A percentile compares a stretch with the other conserved stretches of the same genome.
phyloP scores from a whole-genome alignment of 805 yeast genomes.

The Sugiyamaella lignohabitans region DNA sequence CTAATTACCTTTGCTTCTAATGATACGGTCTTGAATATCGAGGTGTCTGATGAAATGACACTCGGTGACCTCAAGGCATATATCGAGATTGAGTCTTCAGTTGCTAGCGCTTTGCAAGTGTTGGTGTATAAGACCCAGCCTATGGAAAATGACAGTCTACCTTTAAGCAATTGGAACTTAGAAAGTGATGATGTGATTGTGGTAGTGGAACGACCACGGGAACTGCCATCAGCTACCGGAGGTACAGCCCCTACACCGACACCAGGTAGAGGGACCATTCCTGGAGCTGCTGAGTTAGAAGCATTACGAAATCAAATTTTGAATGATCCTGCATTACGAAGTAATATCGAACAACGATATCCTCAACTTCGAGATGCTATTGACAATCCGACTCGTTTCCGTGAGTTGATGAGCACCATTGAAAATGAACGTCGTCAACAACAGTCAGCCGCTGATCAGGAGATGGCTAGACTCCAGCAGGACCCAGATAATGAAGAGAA shows the following conservation, averaged over 20 bases:
- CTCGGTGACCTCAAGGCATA: slow-evolving; percentile 67
- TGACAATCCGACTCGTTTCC: slow-evolving; percentile 45
- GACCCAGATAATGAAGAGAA: slow-evolving; percentile 68
- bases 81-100: slow-evolving; percentile 60
- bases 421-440: slow-evolving; percentile 29
- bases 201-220: slow-evolving; percentile 9
- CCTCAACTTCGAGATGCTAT: slow-evolving; percentile 46
- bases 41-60: slow-evolving; percentile 57
- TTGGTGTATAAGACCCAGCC: slow-evolving; percentile 43
- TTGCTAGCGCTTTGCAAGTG: slow-evolving; percentile 42
- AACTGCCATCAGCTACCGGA: slow-evolving; percentile 1
- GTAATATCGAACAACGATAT: slow-evolving; percentile 32
- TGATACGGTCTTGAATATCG: slow-evolving; percentile 50
- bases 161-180: slow-evolving; percentile 44
- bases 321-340: slow-evolving; percentile 29
- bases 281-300: slow-evolving; percentile 17
- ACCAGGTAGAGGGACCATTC: not conserved
- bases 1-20: slow-evolving; percentile 44
- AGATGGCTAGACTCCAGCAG: slow-evolving; percentile 46
- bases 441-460: slow-evolving; percentile 22
- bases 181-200: slow-evolving; percentile 56
- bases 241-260: not conserved
- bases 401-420: slow-evolving; percentile 29
- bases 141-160: slow-evolving; percentile 32
- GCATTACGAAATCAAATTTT: slow-evolving; percentile 31